Conservation (phyloP, 768 basidiomycete genomes). For the Erythrobasidium yunnanense region DNA sequence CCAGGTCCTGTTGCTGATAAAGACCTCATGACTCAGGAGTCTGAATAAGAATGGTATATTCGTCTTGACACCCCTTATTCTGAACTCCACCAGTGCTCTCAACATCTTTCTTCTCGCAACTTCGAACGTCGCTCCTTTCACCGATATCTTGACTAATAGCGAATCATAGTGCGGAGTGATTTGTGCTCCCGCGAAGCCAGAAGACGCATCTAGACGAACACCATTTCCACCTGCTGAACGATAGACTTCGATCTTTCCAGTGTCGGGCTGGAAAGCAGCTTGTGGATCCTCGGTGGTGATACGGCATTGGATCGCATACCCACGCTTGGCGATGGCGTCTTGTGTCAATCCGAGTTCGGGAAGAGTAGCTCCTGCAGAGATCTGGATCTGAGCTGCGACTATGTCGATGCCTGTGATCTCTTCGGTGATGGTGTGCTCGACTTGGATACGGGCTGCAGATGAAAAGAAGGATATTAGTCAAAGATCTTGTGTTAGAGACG, state of each 20-base stretch:
- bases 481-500: too few species aligned
- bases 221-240: constrained; percentile 97
- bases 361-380: constrained; percentile 93
- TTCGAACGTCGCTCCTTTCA: constrained; percentile 94
- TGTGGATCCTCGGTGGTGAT: constrained; percentile 95
- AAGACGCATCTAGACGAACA: constrained; percentile 88
- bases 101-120: constrained; percentile 98
- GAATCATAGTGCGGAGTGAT: constrained; percentile 88
- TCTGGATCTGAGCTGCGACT: constrained; percentile 97
- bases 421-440: constrained; percentile 99
- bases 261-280: constrained; percentile 89
- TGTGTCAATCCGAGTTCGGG: constrained; percentile 90
- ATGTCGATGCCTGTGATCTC: constrained; percentile 99
- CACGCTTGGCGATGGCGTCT: constrained; percentile 87
- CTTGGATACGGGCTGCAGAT: constrained; percentile 77
- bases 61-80: constrained; percentile 85
- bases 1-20: constrained; percentile 95
- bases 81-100: constrained; percentile 97
- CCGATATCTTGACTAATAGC: constrained; percentile 87
- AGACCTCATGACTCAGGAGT: constrained; percentile 87
- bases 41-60: constrained; percentile 99
- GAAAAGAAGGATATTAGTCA: too few species aligned
- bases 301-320: constrained; percentile 96
- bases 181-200: constrained; percentile 96
- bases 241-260: constrained; percentile 98